Evolutionary conservation across 371 early-diverging fungal species (phyloP).

Genomic region (Mucor circinelloides): DNA sequence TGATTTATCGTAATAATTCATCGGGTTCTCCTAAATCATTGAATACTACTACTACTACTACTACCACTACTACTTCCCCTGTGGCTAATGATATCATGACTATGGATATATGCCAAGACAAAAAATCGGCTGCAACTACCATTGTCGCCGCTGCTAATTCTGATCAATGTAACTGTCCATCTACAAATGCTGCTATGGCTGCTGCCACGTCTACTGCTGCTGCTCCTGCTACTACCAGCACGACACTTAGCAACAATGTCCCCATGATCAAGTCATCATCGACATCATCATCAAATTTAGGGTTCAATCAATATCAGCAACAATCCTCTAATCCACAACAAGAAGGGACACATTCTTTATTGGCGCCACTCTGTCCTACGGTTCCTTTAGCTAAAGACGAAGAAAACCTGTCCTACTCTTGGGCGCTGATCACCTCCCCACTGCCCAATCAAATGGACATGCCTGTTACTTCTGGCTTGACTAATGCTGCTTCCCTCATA

Average conservation of each 20-base stretch:
- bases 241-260: background rate
- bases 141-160: background rate
- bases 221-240: background rate
- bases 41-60: background rate
- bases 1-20: conserved; percentile 19
- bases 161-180: conserved; percentile 16
- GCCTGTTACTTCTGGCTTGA: background rate
- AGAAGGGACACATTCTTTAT: conserved; percentile 14
- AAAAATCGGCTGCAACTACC: conserved; percentile 5
- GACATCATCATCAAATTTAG: background rate
- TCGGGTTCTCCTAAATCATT: background rate
- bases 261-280: conserved; percentile 5
- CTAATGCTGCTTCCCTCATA: background rate
- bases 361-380: conserved; percentile 33
- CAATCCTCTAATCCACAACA: background rate
- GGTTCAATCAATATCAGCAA: conserved; percentile 3
- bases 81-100: conserved; percentile 4
- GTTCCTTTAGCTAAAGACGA: conserved; percentile 4
- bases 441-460: conserved; percentile 14
- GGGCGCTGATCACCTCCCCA: conserved; percentile 35
- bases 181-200: background rate
- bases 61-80: background rate
- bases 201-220: background rate
- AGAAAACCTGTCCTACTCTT: conserved; percentile 24
- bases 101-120: conserved; percentile 14